Evolutionary conservation across 495 filamentous ascomycete species (phyloP).

Genomic region (Penicillium maclennaniae): DNA sequence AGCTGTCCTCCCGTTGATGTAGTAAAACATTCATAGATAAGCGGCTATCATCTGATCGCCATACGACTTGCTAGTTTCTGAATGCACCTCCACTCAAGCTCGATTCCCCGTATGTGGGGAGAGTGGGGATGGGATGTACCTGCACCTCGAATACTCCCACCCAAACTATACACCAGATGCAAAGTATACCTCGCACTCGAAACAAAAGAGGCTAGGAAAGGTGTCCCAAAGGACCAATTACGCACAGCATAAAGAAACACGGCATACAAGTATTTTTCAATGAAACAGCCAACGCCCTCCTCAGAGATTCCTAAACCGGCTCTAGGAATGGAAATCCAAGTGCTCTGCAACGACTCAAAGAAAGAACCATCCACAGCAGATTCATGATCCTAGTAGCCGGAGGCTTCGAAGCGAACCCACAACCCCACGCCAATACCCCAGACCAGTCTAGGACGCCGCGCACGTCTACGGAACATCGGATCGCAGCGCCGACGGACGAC

Average conservation of each 20-base stretch:
- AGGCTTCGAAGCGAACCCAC: slow-evolving; percentile 57
- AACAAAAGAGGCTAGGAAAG: slow-evolving; percentile 55
- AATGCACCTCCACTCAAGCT: too few species aligned
- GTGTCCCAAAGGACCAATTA: slow-evolving; percentile 47
- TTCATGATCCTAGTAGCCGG: slow-evolving; percentile 56
- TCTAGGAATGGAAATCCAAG: slow-evolving; percentile 21
- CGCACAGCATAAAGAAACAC: slow-evolving; percentile 33
- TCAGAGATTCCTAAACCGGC: slow-evolving; percentile 32
- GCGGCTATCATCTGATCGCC: too few species aligned
- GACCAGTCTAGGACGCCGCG: slow-evolving; percentile 58
- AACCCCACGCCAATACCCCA: slow-evolving; percentile 54
- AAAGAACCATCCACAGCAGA: background rate
- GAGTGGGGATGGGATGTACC: background rate
- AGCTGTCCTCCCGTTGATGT: too few species aligned
- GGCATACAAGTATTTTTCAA: slow-evolving; percentile 43
- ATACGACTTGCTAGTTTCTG: too few species aligned
- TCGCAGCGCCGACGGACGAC: slow-evolving; percentile 53
- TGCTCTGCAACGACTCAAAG: too few species aligned
- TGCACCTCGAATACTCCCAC: background rate
- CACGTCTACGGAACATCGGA: slow-evolving; percentile 58
- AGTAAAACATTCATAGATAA: too few species aligned
- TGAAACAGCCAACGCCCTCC: slow-evolving; percentile 39
- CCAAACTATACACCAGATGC: background rate
- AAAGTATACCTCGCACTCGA: slow-evolving; percentile 27
- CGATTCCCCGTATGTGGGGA: background rate